These are phyloP conservation scores for Bipolaris zeicola DNA, from an alignment of 2,329 filamentous ascomycete species.

Conservation along the genomic window DNA sequence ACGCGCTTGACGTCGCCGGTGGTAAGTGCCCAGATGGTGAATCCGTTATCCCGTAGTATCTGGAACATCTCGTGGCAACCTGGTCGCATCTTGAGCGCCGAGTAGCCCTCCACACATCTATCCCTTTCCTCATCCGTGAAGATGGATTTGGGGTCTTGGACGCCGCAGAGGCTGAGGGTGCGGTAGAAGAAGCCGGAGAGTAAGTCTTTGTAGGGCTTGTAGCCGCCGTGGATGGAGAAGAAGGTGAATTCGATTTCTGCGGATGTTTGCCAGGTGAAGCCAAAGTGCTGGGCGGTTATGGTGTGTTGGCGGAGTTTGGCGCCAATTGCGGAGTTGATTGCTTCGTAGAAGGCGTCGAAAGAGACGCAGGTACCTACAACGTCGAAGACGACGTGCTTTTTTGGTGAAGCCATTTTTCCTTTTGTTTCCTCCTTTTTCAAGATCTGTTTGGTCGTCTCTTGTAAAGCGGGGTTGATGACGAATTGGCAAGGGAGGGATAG, in stretches of 20 bases:
- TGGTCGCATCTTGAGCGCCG: constrained; percentile 8
- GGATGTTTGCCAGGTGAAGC: constrained; percentile 19
- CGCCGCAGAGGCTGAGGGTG: constrained; percentile 13
- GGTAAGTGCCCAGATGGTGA: constrained; percentile 18
- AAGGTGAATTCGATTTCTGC: constrained; percentile 25
- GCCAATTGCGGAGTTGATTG: constrained; percentile 14
- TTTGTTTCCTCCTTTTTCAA: neutral
- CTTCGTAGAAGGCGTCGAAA: constrained; percentile 19
- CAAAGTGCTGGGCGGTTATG: constrained; percentile 16
- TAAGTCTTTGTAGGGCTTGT: constrained; percentile 16
- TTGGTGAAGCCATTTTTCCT: neutral
- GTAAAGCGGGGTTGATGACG: too few relatives aligned
- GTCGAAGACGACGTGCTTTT: constrained; percentile 19
- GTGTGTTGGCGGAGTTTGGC: constrained; percentile 11
- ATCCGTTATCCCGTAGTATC: constrained; percentile 14
- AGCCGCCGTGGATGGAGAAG: constrained; percentile 14
- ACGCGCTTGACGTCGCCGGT: constrained; percentile 41
- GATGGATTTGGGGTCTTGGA: constrained; percentile 7
- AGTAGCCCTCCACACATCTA: constrained; percentile 16
- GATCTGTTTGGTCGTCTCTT: too few relatives aligned
- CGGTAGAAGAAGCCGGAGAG: constrained; percentile 19
- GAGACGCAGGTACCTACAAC: constrained; percentile 21
- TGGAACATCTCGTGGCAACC: constrained; percentile 11
- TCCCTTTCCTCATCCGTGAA: constrained; percentile 14
- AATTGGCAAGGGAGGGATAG: too few relatives aligned